Percentiles rank a stretch among this genome's conserved stretches.
Conservation (phyloP, 2,329 filamentous ascomycete genomes). For the Alternaria gansuensis region DNA sequence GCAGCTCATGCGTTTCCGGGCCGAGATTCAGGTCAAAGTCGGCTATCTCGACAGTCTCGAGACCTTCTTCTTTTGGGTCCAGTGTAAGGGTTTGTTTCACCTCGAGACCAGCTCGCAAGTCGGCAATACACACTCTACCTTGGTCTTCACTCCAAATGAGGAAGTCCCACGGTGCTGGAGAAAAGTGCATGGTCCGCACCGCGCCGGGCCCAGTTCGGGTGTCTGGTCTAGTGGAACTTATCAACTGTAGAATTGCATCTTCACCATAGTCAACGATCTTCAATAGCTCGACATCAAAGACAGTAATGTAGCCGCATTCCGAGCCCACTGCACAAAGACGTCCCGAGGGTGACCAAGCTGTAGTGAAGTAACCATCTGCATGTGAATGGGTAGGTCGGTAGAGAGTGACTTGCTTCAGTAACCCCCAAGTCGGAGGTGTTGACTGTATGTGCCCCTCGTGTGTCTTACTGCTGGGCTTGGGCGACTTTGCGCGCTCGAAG, state of each 20-base stretch:
- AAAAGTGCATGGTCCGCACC: slow-evolving; percentile 90
- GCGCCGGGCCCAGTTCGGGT: slow-evolving; percentile 72
- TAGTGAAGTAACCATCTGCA: slow-evolving; percentile 74
- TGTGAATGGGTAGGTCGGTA: slow-evolving; percentile 52
- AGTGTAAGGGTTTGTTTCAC: slow-evolving; percentile 74
- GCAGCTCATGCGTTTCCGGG: slow-evolving; percentile 58
- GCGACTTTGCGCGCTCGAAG: slow-evolving; percentile 66
- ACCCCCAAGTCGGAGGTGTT: slow-evolving; percentile 51
- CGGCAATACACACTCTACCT: slow-evolving; percentile 76
- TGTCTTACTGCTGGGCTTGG: slow-evolving; percentile 38
- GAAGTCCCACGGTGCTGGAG: slow-evolving; percentile 87
- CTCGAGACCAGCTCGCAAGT: slow-evolving; percentile 72
- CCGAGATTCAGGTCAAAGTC: slow-evolving; percentile 56
- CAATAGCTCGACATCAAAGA: slow-evolving; percentile 69
- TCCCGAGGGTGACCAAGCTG: slow-evolving; percentile 77
- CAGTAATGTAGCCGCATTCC: slow-evolving; percentile 80
- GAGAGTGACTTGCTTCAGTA: slow-evolving; percentile 54
- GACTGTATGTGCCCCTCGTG: slow-evolving; percentile 33
- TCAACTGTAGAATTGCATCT: slow-evolving; percentile 75
- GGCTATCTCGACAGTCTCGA: slow-evolving; percentile 65
- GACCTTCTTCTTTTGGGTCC: slow-evolving; percentile 64
- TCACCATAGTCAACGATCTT: slow-evolving; percentile 55
- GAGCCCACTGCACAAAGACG: slow-evolving; percentile 78
- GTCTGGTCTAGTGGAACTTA: slow-evolving; percentile 78
- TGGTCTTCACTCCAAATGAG: slow-evolving; percentile 94